Evolutionary conservation across 2,329 filamentous ascomycete genomes (phyloP).

Genomic region (Leptographium galeiforme): DNA sequence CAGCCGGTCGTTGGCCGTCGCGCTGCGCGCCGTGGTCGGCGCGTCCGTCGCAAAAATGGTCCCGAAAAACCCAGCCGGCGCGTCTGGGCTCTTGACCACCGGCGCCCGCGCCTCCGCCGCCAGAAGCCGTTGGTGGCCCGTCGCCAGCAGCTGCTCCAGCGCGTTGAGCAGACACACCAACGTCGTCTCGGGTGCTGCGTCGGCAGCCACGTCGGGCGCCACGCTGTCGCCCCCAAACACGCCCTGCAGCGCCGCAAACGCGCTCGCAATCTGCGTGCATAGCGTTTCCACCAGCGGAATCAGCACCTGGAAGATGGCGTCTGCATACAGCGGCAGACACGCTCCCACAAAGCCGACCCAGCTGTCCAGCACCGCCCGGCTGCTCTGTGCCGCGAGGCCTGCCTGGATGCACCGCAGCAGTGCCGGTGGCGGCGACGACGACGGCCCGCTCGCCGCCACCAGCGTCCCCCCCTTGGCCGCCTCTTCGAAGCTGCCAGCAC

Average conservation of each 20-base stretch:
- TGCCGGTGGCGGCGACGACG: conserved; percentile 41
- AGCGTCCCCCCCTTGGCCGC: background rate
- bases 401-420: conserved; percentile 76
- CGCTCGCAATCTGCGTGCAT: conserved; percentile 60
- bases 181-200: conserved; percentile 49
- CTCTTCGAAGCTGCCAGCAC: too few relatives aligned
- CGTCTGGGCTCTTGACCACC: conserved; percentile 64
- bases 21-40: conserved; percentile 63
- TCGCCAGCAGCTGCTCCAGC: conserved; percentile 78
- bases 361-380: conserved; percentile 69
- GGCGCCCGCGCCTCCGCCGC: conserved; percentile 60
- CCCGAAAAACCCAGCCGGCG: conserved; percentile 78
- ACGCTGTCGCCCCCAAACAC: conserved; percentile 35
- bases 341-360: conserved; percentile 82
- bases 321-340: conserved; percentile 70
- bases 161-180: conserved; percentile 83
- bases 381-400: conserved; percentile 62
- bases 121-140: conserved; percentile 70
- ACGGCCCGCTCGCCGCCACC: conserved; percentile 15
- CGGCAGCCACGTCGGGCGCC: conserved; percentile 11
- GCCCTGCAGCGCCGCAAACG: conserved; percentile 57
- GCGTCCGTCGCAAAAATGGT: conserved; percentile 78
- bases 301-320: conserved; percentile 77
- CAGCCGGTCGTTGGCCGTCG: conserved; percentile 82
- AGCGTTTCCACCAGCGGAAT: conserved; percentile 85